These are phyloP conservation scores for Bacterosira constricta DNA, from an alignment of 108 stramenopile species.

Conservation along the genomic window DNA sequence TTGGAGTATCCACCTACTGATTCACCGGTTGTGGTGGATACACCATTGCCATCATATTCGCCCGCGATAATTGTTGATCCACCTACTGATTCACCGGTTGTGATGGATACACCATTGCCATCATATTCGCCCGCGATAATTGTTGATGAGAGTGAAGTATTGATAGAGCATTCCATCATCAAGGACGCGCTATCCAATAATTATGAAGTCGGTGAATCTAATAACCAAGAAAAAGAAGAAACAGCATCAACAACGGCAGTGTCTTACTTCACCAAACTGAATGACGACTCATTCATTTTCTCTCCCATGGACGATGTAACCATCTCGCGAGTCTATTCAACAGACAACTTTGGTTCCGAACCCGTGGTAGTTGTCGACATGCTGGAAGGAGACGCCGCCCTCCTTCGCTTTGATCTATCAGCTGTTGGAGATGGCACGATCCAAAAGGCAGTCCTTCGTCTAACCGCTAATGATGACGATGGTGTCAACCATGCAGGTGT, in stretches of 20 bases:
- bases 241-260: no score
- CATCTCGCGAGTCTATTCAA: constrained; percentile 5
- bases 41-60: neutral
- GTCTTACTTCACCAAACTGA: constrained; percentile 7
- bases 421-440: neutral
- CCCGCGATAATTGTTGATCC: no score
- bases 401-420: constrained; percentile 24
- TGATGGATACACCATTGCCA: no score
- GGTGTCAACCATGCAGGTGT: neutral
- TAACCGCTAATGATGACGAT: constrained; percentile 6
- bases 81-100: no score
- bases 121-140: no score
- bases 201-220: no score
- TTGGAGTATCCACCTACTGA: no score
- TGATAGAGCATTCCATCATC: no score
- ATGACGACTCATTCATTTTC: constrained; percentile 12
- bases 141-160: no score
- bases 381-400: constrained; percentile 20
- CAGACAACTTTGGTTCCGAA: constrained; percentile 11
- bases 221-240: no score
- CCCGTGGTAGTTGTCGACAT: constrained; percentile 6
- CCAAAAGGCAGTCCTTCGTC: constrained; percentile 13
- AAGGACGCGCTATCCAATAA: no score
- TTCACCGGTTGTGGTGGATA: no score
- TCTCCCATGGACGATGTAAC: constrained; percentile 17